These are phyloP conservation scores for Hygrocybe coccinea DNA, from an alignment of 768 basidiomycete genomes.

Conservation along the genomic window DNA sequence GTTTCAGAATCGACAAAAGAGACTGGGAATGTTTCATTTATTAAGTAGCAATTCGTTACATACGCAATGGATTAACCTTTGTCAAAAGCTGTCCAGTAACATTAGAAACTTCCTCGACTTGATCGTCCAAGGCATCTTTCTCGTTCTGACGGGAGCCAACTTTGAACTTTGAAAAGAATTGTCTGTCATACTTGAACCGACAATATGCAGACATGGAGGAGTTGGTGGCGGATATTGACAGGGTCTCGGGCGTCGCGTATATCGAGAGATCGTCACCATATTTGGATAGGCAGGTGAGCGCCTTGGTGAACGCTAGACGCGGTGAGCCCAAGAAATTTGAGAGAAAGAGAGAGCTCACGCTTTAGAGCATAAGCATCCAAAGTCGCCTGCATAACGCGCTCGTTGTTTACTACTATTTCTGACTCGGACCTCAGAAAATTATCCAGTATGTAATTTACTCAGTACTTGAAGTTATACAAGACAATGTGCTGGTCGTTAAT, in stretches of 20 bases:
- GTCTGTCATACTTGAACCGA: slow-evolving; percentile 62
- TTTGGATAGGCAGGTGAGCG: slow-evolving; percentile 69
- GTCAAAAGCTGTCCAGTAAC: slow-evolving; percentile 64
- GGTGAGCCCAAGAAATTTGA: slow-evolving; percentile 14
- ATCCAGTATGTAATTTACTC: no score
- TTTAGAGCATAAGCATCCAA: slow-evolving; percentile 55
- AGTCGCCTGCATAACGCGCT: slow-evolving; percentile 56
- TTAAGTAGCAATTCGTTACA: background rate
- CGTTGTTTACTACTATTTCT: background rate
- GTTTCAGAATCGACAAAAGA: slow-evolving; percentile 68
- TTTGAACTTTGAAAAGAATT: slow-evolving; percentile 68
- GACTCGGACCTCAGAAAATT: no score
- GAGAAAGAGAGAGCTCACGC: slow-evolving; percentile 30
- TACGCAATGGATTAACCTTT: slow-evolving; percentile 44
- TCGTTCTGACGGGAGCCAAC: slow-evolving; percentile 27
- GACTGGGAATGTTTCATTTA: slow-evolving; percentile 37
- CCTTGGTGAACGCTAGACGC: slow-evolving; percentile 62
- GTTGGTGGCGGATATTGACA: slow-evolving; percentile 72
- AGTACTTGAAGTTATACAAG: no score
- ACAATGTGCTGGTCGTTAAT: no score
- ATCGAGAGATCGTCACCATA: slow-evolving; percentile 80
- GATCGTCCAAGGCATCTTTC: slow-evolving; percentile 20
- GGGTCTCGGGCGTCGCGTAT: slow-evolving; percentile 52
- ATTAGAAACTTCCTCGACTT: slow-evolving; percentile 34
- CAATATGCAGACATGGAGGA: slow-evolving; percentile 79